Conservation (phyloP, 148 eudicot genomes). For the Chenopodium album region DNA sequence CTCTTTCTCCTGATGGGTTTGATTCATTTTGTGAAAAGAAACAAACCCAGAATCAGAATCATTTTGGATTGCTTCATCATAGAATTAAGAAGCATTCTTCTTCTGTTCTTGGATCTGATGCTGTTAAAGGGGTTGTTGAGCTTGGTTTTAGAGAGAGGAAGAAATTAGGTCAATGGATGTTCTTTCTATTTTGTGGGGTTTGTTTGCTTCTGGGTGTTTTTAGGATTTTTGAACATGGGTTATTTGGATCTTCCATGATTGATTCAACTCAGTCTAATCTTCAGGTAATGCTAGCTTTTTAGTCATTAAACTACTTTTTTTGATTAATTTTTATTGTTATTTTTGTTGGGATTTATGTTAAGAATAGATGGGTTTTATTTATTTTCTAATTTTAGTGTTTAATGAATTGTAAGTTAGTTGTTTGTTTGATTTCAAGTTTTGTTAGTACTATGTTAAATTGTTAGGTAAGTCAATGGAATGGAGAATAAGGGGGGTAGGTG, state of each 20-base stretch:
- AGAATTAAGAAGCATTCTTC: slow-evolving; percentile 19
- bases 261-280: slow-evolving; percentile 35
- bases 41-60: slow-evolving; percentile 31
- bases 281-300: slow-evolving; percentile 37
- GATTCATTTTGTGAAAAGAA: slow-evolving; percentile 48
- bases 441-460: neutral
- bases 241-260: slow-evolving; percentile 53
- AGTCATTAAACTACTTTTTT: neutral
- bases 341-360: neutral
- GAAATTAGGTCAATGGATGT: slow-evolving; percentile 75
- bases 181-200: slow-evolving; percentile 68
- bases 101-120: slow-evolving; percentile 20
- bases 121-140: slow-evolving; percentile 34
- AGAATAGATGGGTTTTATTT: neutral
- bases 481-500: neutral
- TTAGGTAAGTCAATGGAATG: neutral
- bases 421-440: neutral
- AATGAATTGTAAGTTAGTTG: neutral
- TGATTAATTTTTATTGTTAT: neutral
- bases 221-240: slow-evolving; percentile 63
- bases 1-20: slow-evolving; percentile 39
- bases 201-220: slow-evolving; percentile 70
- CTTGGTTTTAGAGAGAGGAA: slow-evolving; percentile 52
- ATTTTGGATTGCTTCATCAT: slow-evolving; percentile 37
- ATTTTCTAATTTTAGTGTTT: neutral